Evolutionary conservation across 306 rosid species (phyloP).

Genomic region (Coriaria nepalensis): DNA sequence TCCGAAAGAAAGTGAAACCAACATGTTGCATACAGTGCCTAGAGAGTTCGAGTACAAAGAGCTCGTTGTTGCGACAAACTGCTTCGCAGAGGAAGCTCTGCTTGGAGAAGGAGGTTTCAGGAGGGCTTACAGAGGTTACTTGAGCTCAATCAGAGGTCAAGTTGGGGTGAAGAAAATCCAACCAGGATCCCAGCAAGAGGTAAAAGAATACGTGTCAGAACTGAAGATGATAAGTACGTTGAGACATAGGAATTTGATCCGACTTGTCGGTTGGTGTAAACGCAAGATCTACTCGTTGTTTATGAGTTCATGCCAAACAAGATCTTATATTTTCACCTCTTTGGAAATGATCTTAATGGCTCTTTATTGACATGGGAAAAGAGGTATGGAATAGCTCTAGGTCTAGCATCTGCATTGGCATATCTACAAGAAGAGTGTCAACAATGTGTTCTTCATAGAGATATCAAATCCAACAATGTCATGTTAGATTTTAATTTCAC

Average conservation of each 20-base stretch:
- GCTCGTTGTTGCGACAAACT: conserved; percentile 27
- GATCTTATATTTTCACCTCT: conserved; percentile 38
- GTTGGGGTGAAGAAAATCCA: conserved; percentile 48
- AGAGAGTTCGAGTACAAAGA: conserved; percentile 31
- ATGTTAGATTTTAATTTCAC: conserved; percentile 37
- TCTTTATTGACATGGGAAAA: conserved; percentile 21
- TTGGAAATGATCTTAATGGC: conserved; percentile 26
- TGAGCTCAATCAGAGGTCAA: conserved; percentile 12
- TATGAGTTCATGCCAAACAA: conserved; percentile 43
- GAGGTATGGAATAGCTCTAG: conserved; percentile 30
- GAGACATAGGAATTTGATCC: conserved; percentile 38
- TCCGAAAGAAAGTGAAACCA: conserved; percentile 23
- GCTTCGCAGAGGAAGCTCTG: conserved; percentile 25
- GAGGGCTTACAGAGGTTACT: conserved; percentile 34
- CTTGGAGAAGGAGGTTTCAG: conserved; percentile 53
- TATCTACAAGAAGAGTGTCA: conserved; percentile 53
- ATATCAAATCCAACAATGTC: conserved; percentile 43
- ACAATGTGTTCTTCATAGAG: conserved; percentile 44
- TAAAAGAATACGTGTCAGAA: conserved; percentile 30
- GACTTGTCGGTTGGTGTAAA: conserved; percentile 52
- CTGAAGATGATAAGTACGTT: conserved; percentile 44
- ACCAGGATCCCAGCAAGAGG: conserved; percentile 21
- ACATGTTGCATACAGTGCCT: conserved; percentile 28
- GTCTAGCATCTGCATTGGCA: conserved; percentile 31
- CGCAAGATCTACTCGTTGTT: conserved; percentile 32